Percentiles rank a stretch among this genome's conserved stretches.
These are phyloP conservation scores for Penicillium sp. DNA, from an alignment of 2,329 filamentous ascomycete species.

Conservation along the genomic window DNA sequence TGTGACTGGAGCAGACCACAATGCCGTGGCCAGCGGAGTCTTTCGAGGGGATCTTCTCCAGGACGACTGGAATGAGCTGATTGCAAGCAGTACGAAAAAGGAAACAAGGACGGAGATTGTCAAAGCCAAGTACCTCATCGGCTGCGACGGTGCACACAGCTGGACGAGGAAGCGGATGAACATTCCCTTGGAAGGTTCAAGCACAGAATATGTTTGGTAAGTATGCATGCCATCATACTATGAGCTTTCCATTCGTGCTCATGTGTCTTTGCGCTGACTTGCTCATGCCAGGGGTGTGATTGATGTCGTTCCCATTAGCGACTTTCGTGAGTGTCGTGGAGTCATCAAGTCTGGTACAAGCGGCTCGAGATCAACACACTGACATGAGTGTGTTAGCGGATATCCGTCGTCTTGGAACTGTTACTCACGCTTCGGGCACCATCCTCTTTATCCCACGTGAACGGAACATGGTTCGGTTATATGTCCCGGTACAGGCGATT, in stretches of 20 bases:
- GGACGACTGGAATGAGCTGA: constrained; percentile 60
- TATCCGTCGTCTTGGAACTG: constrained; percentile 57
- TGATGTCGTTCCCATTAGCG: constrained; percentile 56
- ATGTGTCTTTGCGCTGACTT: background rate
- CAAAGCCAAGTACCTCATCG: constrained; percentile 65
- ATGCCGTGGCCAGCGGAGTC: constrained; percentile 53
- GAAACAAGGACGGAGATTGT: constrained; percentile 43
- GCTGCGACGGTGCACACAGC: constrained; percentile 68
- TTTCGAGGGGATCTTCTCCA: constrained; percentile 61
- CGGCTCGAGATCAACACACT: constrained; percentile 6
- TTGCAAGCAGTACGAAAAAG: constrained; percentile 19
- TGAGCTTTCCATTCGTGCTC: background rate
- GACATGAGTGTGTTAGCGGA: constrained; percentile 40
- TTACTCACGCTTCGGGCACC: constrained; percentile 56
- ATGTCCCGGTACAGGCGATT: constrained; percentile 24
- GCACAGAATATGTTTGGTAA: constrained; percentile 46
- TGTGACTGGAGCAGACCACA: constrained; percentile 21
- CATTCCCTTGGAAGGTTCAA: constrained; percentile 59
- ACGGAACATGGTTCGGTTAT: constrained; percentile 24
- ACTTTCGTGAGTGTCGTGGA: constrained; percentile 25
- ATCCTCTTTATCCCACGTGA: constrained; percentile 35
- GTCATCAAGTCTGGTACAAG: background rate
- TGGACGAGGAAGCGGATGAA: constrained; percentile 64
- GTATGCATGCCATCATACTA: background rate
- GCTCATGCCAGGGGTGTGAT: constrained; percentile 44